phyloP scores from a whole-genome alignment of 768 basidiomycete species.

The Mycena sanguinolenta region DNA sequence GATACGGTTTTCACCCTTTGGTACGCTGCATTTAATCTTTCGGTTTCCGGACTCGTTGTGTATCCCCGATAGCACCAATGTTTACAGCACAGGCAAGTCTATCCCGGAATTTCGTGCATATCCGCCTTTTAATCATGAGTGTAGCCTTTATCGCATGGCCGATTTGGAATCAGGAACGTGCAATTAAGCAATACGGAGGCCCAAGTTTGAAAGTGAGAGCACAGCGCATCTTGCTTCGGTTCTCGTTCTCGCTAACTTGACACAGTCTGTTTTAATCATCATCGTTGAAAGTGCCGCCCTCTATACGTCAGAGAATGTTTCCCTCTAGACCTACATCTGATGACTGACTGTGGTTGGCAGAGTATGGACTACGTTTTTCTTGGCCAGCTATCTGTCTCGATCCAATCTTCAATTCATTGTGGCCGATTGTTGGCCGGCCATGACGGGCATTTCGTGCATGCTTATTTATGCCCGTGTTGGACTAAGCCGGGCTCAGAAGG shows the following conservation, averaged over 20 bases:
- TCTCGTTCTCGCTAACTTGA: background rate
- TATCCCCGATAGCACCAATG: no score
- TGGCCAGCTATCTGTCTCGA: no score
- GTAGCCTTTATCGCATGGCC: background rate
- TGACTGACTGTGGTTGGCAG: no score
- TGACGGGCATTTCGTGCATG: no score
- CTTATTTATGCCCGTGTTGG: no score
- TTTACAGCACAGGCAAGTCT: slow-evolving; percentile 2
- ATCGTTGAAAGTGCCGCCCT: slow-evolving; percentile 4
- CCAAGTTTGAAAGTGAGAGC: background rate
- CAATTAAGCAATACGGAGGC: background rate
- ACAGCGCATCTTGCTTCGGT: no score
- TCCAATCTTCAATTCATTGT: no score
- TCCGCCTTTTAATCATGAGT: background rate
- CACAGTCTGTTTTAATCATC: background rate
- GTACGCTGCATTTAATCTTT: background rate
- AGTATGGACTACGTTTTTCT: no score
- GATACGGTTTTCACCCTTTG: slow-evolving; percentile 29
- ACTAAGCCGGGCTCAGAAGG: no score
- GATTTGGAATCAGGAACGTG: background rate
- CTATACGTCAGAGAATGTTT: background rate
- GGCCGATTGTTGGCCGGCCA: no score
- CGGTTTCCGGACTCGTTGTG: background rate
- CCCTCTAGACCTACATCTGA: no score
- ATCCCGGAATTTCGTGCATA: background rate